Evolutionary conservation across 192 early-diverging fungal species (phyloP), one percentile per base, ranked within the genome.

Genomic region (Backusella macrospora): DNA sequence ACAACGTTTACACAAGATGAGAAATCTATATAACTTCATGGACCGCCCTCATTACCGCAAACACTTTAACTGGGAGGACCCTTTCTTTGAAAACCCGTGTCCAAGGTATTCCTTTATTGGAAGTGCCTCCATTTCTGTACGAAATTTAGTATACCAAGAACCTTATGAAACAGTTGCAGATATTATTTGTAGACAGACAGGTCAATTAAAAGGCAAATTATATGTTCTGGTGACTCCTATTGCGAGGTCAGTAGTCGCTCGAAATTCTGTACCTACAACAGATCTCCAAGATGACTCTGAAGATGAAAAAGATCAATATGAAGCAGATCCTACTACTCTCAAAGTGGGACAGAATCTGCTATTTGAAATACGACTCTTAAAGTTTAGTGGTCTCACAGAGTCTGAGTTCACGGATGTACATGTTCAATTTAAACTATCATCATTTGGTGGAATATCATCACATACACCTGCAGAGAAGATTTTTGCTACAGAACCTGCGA

Each of bases 341-440:
- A 73, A 73, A 29, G 78, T 84, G 21, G 90, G 87, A 14, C 76
- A 84, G 26, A 73, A 81, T 12, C 40, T 91, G 0, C 42, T 91
- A 12, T 92, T 93, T 75, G 90, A 92, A 77, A 76, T 94, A 14
- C 84, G 83, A 5, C 66, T 94, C 4, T 40, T 90, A 2, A 83
- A 89, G 13, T 65, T 92, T 4, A 83, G 76, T 5, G 90, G 90
- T 5, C 70, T 94, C 12, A 80, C 72, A 21, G 90, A 91, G 71
- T 66, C 79, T 14, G 81, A 87, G 71, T 93, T 78, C 74, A 87
- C 84, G 18, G 86, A 94, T 68, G 84, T 94, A n/a, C 92, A 94
- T 70, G 84, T 86, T 40, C 92, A 94, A 69, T 94, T 92, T 79
- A 83, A 86, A 47, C 76, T 88, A 5, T 89, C 86, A 5, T 87